phyloP scores from a whole-genome alignment of 1,284 basidiomycete genomes.

The Sanghuangporus weigelae region DNA sequence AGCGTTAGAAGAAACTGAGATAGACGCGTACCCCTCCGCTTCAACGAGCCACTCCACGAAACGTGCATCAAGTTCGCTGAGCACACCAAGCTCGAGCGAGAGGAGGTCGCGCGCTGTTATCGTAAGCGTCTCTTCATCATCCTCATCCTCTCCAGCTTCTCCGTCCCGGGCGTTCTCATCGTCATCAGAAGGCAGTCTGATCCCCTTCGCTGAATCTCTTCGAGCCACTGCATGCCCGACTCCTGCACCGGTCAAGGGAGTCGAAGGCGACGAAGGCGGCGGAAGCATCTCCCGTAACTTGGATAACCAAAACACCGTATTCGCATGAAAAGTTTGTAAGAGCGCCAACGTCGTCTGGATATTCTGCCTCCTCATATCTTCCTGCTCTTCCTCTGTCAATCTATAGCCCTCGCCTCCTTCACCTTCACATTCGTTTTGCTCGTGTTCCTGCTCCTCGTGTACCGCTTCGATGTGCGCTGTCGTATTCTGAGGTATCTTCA shows the following conservation, averaged over 20 bases:
- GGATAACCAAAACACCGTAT: constrained; percentile 62
- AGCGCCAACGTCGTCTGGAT: constrained; percentile 59
- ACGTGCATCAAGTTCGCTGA: constrained; percentile 59
- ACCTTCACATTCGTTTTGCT: neutral
- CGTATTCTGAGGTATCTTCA: neutral
- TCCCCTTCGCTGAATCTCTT: neutral
- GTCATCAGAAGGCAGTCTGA: neutral
- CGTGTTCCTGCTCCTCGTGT: neutral
- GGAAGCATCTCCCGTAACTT: constrained; percentile 47
- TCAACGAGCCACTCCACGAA: constrained; percentile 72
- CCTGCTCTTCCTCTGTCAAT: constrained; percentile 24
- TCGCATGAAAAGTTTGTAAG: constrained; percentile 67
- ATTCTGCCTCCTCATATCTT: constrained; percentile 31
- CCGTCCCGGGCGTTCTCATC: constrained; percentile 2
- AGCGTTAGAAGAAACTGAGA: neutral
- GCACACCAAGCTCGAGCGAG: constrained; percentile 63
- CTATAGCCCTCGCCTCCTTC: neutral
- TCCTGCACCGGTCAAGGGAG: constrained; percentile 4
- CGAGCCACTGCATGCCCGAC: neutral
- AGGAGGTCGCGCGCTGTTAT: constrained; percentile 56
- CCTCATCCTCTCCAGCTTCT: constrained; percentile 10
- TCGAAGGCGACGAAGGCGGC: constrained; percentile 18
- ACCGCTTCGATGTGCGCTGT: neutral
- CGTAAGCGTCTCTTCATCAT: constrained; percentile 25
- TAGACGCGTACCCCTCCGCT: constrained; percentile 25